phyloP scores from a whole-genome alignment of 2,329 filamentous ascomycete species.

The Spiromastix sp. region DNA sequence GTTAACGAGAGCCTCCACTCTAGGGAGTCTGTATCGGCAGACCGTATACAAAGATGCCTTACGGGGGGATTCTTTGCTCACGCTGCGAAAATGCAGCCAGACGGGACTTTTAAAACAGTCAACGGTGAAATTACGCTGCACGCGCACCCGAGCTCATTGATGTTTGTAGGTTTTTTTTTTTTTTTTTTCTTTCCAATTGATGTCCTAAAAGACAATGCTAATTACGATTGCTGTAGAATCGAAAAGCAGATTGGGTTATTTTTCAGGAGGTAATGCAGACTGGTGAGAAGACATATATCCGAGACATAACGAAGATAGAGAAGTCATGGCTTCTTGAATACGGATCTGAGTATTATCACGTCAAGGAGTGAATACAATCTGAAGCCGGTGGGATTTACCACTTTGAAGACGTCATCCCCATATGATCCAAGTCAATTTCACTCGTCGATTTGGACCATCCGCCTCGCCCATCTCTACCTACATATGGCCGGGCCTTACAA shows the following conservation, averaged over 20 bases:
- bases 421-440: too few species aligned
- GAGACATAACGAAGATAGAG: constrained; percentile 87
- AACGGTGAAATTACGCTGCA: constrained; percentile 66
- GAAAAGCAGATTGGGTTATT: constrained; percentile 92
- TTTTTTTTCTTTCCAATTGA: constrained; percentile 1
- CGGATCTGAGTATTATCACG: constrained; percentile 69
- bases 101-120: constrained; percentile 83
- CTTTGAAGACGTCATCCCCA: too few species aligned
- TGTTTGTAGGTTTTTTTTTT: constrained; percentile 54
- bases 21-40: constrained; percentile 42
- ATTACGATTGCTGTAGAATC: constrained; percentile 43
- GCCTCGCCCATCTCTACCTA: too few species aligned
- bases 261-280: constrained; percentile 93
- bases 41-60: constrained; percentile 73
- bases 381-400: too few species aligned
- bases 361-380: constrained; percentile 26
- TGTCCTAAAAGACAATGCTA: neutral
- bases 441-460: too few species aligned
- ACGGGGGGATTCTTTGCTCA: constrained; percentile 89
- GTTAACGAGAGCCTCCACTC: constrained; percentile 49
- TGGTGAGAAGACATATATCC: constrained; percentile 75
- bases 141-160: constrained; percentile 82
- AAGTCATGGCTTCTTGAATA: constrained; percentile 88
- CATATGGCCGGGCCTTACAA: too few species aligned
- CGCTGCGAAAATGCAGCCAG: constrained; percentile 84